Evolutionary conservation across 2,329 filamentous ascomycete species (phyloP).

Genomic region (Fusarium acutatum): DNA sequence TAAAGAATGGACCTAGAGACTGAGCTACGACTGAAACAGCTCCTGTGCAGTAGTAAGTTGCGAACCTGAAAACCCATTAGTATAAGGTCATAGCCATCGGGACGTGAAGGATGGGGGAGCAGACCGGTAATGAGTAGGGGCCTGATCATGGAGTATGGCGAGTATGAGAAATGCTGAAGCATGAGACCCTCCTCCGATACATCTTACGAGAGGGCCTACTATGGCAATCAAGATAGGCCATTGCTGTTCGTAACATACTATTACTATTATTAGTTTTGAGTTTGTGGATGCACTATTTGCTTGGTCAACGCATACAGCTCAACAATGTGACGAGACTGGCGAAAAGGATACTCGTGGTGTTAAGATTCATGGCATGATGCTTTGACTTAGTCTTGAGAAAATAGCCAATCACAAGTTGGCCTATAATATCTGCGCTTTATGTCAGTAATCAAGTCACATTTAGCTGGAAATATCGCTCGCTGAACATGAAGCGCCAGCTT

Average conservation of each 20-base stretch:
- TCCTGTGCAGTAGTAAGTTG: not conserved
- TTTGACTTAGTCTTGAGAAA: not conserved
- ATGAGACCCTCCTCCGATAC: not conserved
- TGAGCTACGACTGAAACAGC: not conserved
- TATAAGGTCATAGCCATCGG: fast-evolving
- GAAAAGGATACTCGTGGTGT: not conserved
- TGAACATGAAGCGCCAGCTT: not conserved
- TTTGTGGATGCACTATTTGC: too few relatives aligned
- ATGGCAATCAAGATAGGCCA: not conserved
- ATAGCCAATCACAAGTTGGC: not conserved
- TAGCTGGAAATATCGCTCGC: too few relatives aligned
- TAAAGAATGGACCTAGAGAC: not conserved
- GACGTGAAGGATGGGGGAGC: not conserved
- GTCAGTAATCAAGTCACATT: not conserved
- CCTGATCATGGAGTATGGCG: not conserved
- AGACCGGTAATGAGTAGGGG: not conserved
- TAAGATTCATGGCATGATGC: not conserved
- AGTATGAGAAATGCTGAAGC: not conserved
- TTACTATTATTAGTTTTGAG: not conserved
- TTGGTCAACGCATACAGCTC: not conserved
- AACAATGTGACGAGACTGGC: not conserved
- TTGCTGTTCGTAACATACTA: not conserved
- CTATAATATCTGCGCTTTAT: not conserved
- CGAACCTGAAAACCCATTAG: not conserved
- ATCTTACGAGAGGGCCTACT: not conserved